Evolutionary conservation across 352 stramenopile genomes (phyloP).

Genomic region (Globisporangium iwayamae): DNA sequence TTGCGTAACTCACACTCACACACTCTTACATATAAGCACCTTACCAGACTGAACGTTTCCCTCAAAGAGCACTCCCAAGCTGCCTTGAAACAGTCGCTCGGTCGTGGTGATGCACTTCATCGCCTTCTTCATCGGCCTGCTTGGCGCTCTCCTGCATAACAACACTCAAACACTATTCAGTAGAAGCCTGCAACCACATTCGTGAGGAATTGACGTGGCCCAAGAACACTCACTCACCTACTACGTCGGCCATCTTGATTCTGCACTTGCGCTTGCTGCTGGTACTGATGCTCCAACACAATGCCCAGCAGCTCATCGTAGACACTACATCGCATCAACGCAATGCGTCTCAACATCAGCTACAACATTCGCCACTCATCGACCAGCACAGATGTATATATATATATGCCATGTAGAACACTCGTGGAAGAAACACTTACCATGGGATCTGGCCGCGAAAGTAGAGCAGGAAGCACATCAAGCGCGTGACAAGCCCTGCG

Average conservation of each 20-base stretch:
- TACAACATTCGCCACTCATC: not conserved
- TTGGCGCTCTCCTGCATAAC: constrained; percentile 21
- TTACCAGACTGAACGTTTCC: constrained; percentile 28
- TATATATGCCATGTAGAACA: not conserved
- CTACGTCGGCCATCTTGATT: constrained; percentile 1
- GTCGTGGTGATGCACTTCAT: constrained; percentile 37
- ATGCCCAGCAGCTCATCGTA: constrained; percentile 44
- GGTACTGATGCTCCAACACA: constrained; percentile 22
- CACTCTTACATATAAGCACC: not conserved
- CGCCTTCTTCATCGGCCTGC: constrained; percentile 43
- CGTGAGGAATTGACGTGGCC: not conserved
- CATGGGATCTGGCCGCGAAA: constrained; percentile 65
- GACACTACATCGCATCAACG: constrained; percentile 25
- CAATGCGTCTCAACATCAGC: constrained; percentile 4
- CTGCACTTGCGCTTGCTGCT: constrained; percentile 14
- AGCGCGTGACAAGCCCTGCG: constrained; percentile 29
- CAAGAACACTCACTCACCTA: not conserved
- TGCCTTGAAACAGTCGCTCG: constrained; percentile 27
- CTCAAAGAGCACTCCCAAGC: constrained; percentile 36
- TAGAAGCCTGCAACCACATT: not conserved
- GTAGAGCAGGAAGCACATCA: constrained; percentile 60
- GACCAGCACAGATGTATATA: not conserved
- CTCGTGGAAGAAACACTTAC: constrained; percentile 18
- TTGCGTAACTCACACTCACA: not conserved
- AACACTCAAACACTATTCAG: not conserved